phyloP scores from a whole-genome alignment of 164 flowering plant species.

The Platanus orientalis region DNA sequence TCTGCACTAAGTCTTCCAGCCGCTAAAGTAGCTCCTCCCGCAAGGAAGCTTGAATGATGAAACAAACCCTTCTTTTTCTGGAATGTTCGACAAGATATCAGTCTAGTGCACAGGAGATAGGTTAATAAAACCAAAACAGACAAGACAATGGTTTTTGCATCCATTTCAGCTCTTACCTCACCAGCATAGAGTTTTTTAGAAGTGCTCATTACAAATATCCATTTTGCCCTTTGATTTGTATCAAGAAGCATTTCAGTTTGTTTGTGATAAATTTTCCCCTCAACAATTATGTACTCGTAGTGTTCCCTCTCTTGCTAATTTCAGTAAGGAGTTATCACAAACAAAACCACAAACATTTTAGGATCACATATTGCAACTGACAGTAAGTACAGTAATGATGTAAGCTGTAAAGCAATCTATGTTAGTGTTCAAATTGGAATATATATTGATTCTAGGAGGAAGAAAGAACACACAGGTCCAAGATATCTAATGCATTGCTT shows the following conservation, averaged over 20 bases:
- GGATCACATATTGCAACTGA: not conserved
- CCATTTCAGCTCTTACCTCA: conserved; percentile 40
- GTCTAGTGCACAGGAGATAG: not conserved
- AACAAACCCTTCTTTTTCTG: conserved; percentile 91
- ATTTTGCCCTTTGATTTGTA: conserved; percentile 32
- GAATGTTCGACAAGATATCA: not conserved
- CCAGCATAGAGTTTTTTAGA: conserved; percentile 69
- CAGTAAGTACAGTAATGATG: not conserved
- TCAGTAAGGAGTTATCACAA: not conserved
- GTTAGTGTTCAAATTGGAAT: not conserved
- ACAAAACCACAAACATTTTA: not conserved
- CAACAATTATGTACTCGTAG: no score
- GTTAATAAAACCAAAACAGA: not conserved
- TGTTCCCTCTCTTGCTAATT: not conserved
- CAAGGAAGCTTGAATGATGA: conserved; percentile 94
- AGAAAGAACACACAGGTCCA: conserved; percentile 81
- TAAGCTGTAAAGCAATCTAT: not conserved
- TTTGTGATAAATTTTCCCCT: conserved; percentile 11
- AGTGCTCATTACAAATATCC: conserved; percentile 93
- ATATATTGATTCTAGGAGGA: not conserved
- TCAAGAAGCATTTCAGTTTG: no score
- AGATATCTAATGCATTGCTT: conserved; percentile 83
- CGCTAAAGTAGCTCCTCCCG: conserved; percentile 86
- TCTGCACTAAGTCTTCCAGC: conserved; percentile 75
- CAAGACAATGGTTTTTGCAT: not conserved